A percentile compares a stretch with the other conserved stretches of the same genome.
phyloP scores from a whole-genome alignment of 352 stramenopile genomes.

The Phytophthora cactorum region DNA sequence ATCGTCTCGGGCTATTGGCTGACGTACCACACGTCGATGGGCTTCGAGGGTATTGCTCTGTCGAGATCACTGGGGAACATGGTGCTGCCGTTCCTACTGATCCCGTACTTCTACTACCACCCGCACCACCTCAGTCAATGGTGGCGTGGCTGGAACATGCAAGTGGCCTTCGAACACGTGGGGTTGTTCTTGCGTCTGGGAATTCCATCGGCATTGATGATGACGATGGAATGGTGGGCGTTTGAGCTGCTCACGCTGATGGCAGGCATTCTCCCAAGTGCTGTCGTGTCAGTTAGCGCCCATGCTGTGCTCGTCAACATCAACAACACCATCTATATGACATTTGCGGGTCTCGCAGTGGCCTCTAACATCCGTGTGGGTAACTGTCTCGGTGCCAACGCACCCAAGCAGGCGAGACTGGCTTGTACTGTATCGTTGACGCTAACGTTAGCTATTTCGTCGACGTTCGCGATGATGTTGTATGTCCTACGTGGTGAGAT shows the following conservation, averaged over 20 bases:
- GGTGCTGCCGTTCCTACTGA: conserved; percentile 49
- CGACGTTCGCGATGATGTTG: conserved; percentile 33
- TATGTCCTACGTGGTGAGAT: conserved; percentile 29
- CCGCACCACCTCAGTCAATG: conserved; percentile 43
- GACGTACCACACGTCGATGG: conserved; percentile 73
- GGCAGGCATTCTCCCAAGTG: conserved; percentile 55
- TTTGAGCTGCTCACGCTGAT: conserved; percentile 69
- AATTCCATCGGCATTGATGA: conserved; percentile 59
- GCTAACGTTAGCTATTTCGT: conserved; percentile 39
- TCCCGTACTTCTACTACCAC: conserved; percentile 61
- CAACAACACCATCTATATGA: conserved; percentile 68
- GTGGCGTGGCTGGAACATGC: conserved; percentile 58
- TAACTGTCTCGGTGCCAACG: conserved; percentile 62
- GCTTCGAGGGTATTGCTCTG: conserved; percentile 77
- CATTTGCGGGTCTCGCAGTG: conserved; percentile 61
- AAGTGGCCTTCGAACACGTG: conserved; percentile 37
- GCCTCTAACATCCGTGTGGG: conserved; percentile 69
- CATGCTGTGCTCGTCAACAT: conserved; percentile 73
- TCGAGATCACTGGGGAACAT: conserved; percentile 61
- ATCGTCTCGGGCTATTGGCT: conserved; percentile 63
- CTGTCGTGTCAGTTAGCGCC: conserved; percentile 58
- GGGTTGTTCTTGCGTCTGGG: conserved; percentile 56
- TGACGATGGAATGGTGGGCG: conserved; percentile 75
- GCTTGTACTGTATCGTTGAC: conserved; percentile 43
- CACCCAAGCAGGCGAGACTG: conserved; percentile 50